Percentiles rank a stretch among this genome's conserved stretches.
These are phyloP conservation scores for Aspergillus sclerotialis DNA, from an alignment of 2,329 filamentous ascomycete species.

Conservation along the genomic window DNA sequence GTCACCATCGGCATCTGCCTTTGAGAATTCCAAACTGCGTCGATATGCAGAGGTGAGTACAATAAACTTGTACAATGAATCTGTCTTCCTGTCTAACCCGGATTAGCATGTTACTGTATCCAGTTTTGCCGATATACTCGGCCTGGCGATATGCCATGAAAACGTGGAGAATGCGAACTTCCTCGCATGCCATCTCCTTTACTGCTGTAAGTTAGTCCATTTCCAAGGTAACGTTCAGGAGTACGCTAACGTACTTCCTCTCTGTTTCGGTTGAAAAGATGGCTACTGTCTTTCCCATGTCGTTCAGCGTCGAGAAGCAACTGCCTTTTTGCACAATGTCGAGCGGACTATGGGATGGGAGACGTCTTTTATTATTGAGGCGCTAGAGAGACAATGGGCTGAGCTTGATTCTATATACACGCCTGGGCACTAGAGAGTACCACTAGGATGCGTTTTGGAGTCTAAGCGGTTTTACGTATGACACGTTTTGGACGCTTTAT, in stretches of 20 bases:
- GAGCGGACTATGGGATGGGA: neutral
- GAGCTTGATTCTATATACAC: neutral
- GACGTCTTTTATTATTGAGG: neutral
- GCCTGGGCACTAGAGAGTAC: too few relatives aligned
- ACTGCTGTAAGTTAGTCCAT: neutral
- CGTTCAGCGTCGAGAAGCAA: neutral
- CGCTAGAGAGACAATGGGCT: neutral
- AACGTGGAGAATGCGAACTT: neutral
- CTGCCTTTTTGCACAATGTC: neutral
- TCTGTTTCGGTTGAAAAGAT: too few relatives aligned
- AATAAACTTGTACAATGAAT: neutral
- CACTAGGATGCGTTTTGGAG: too few relatives aligned
- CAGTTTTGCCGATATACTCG: neutral
- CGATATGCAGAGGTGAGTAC: neutral
- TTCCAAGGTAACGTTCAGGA: neutral
- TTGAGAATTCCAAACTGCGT: neutral
- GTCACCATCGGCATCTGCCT: neutral
- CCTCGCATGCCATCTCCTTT: neutral
- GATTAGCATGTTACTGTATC: neutral
- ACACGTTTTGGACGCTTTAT: too few relatives aligned
- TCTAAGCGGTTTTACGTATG: too few relatives aligned
- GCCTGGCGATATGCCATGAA: neutral
- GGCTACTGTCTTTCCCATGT: neutral
- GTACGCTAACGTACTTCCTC: neutral
- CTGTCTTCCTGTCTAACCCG: neutral